Percentiles rank a stretch among this genome's conserved stretches.
Conservation (phyloP, 345 rosid genomes). For the Citrus inodora region DNA sequence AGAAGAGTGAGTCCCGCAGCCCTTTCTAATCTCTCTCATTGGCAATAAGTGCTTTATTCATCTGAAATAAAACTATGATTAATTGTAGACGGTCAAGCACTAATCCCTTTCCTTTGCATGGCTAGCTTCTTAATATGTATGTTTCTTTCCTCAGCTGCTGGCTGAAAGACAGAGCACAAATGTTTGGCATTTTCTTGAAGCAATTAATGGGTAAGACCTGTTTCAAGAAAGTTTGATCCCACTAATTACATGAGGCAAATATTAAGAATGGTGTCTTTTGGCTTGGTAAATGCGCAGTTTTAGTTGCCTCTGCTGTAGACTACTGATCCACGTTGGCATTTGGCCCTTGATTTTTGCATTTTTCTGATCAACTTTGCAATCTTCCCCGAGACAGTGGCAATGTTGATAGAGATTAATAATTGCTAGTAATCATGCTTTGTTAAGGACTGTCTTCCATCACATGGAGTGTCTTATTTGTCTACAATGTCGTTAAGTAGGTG, state of each 20-base stretch:
- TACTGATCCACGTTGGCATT: not conserved
- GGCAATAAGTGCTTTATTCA: not conserved
- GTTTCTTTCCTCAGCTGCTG: slow-evolving; percentile 52
- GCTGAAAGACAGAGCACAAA: slow-evolving; percentile 78
- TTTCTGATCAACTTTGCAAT: not conserved
- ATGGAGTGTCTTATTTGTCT: not conserved
- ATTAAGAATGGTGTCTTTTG: not conserved
- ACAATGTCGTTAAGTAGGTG: not conserved
- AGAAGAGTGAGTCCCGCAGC: slow-evolving; percentile 59
- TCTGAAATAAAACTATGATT: not conserved
- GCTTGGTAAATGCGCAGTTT: not conserved
- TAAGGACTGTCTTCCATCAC: not conserved
- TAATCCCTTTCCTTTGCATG: not conserved
- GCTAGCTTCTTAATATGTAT: slow-evolving; percentile 13
- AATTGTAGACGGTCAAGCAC: not conserved
- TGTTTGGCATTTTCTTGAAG: slow-evolving; percentile 84
- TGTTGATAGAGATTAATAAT: not conserved
- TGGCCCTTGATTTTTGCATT: not conserved
- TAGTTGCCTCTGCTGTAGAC: not conserved
- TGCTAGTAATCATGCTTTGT: not conserved
- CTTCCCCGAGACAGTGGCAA: not conserved
- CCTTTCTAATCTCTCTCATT: not conserved
- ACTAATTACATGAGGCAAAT: not conserved
- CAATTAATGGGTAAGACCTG: slow-evolving; percentile 62
- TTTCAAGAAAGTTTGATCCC: slow-evolving; percentile 1